Conservation (phyloP, 177 flowering plant genomes). For the Vitis hybrid region DNA sequence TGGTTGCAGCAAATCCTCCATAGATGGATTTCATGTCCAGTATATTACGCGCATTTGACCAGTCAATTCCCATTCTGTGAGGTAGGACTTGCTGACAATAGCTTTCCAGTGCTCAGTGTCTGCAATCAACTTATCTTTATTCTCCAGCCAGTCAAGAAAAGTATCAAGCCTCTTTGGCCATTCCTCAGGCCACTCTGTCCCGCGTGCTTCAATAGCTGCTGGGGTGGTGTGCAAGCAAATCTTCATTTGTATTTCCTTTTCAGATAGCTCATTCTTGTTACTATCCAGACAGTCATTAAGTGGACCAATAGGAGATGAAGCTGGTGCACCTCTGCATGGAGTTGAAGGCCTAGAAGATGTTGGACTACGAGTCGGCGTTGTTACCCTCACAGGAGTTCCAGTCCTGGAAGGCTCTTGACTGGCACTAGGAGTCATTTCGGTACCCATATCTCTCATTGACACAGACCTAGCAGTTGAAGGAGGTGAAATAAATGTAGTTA, state of each 20-base stretch:
- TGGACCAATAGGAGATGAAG: constrained; percentile 35
- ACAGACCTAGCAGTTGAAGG: constrained; percentile 88
- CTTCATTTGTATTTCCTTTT: constrained; percentile 81
- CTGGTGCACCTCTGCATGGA: constrained; percentile 56
- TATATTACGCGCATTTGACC: no score
- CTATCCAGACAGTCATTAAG: constrained; percentile 20
- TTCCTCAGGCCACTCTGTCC: no score
- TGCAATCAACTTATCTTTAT: no score
- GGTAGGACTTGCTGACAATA: no score
- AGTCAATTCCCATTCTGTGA: no score
- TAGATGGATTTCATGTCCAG: no score
- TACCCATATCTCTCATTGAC: constrained; percentile 98
- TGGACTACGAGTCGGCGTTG: constrained; percentile 77
- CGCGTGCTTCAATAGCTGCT: no score
- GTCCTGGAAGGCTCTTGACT: constrained; percentile 96
- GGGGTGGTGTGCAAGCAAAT: constrained; percentile 8
- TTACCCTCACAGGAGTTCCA: constrained; percentile 81
- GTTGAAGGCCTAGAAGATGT: constrained; percentile 69
- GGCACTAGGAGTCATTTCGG: constrained; percentile 95
- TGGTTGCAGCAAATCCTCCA: no score
- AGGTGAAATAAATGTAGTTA: constrained; percentile 67
- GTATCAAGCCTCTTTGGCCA: no score
- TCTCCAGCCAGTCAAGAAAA: no score
- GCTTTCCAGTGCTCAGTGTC: no score
- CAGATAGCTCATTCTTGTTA: constrained; percentile 51